Evolutionary conservation across 1,284 basidiomycete species (phyloP), one percentile per base, ranked within the genome.

Genomic region (Nidula niveotomentosa): DNA sequence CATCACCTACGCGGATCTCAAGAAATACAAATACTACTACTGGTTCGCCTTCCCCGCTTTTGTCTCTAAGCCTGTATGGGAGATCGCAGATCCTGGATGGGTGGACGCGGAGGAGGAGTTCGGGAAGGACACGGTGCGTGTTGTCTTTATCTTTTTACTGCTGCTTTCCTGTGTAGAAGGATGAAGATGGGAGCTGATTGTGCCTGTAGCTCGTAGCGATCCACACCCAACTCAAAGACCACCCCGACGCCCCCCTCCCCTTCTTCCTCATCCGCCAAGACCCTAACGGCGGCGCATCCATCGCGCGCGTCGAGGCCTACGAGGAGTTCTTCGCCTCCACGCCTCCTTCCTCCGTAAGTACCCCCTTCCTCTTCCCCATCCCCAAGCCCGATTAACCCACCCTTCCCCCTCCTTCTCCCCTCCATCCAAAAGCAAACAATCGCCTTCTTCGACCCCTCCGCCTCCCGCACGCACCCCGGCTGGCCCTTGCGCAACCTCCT

Each of bases 1-100:
- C 30, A 90, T 99, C 61, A 94, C 94, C 0, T 99, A 90, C 65
- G 93, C 97, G 0, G 97, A 99, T 70, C 86, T 99, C 56, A 99
- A 99, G 79, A 98, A 96, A 72, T 98, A 96, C 77, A 91, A 90
- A 60, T 98, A 94, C 70, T 95, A 91, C 68, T 98, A 99, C 73
- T 98, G 96, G 96, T 98, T 98, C 65, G 92, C 92, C 0, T 97
- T 98, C 70, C 97, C 97, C 0, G 94, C 94, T 0, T 86, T 98
- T 55, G 85, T 90, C 0, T 80, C 91, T 12, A 93, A 92, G 61
- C 94, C 94, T 3, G 83, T 86, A 0, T 97, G 94, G 94, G 86
- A 94, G 72, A 81, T 94, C 55, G 73, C 76, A 41, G 78, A 76
- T 13, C 71, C 76, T 3, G 80, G 80, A 5, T 88, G 87, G 87